Evolutionary conservation across 345 rosid genomes (phyloP).

Genomic region (Hibiscus mutabilis): DNA sequence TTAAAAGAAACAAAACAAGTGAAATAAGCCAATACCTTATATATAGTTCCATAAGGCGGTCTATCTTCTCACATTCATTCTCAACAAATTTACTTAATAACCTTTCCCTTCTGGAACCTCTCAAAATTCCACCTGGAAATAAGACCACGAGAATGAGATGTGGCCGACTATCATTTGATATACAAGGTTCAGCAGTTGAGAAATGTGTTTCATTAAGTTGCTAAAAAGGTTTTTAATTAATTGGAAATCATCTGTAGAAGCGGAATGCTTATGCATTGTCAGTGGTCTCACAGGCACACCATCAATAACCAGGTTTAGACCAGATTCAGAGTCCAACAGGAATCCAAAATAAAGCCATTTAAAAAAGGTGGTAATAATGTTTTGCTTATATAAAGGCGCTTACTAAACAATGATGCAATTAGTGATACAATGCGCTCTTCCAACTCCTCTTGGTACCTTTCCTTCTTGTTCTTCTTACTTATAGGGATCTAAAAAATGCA

Average conservation of each 20-base stretch:
- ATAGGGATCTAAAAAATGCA: slow-evolving; percentile 56
- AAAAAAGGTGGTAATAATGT: background rate
- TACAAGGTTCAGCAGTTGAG: background rate
- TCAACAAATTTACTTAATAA: slow-evolving; percentile 86
- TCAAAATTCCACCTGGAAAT: slow-evolving; percentile 67
- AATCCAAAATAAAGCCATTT: background rate
- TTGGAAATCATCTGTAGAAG: background rate
- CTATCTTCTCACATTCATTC: slow-evolving; percentile 94
- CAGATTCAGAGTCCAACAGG: background rate
- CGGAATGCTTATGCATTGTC: background rate
- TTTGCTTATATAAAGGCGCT: slow-evolving; percentile 23
- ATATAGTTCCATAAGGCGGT: slow-evolving; percentile 89
- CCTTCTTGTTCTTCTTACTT: slow-evolving; percentile 82
- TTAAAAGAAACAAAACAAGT: background rate
- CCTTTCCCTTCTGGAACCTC: slow-evolving; percentile 93
- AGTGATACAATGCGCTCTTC: slow-evolving; percentile 81
- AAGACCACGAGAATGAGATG: slow-evolving; percentile 2
- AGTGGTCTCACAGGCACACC: background rate
- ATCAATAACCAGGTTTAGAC: background rate
- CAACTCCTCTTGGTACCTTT: slow-evolving; percentile 76
- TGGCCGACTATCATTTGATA: background rate
- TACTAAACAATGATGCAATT: slow-evolving; percentile 88
- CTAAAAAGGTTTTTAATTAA: background rate
- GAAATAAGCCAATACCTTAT: slow-evolving; percentile 41
- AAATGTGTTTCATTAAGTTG: background rate